phyloP scores from a whole-genome alignment of 352 stramenopile genomes.

The Aphanomyces cochlioides region DNA sequence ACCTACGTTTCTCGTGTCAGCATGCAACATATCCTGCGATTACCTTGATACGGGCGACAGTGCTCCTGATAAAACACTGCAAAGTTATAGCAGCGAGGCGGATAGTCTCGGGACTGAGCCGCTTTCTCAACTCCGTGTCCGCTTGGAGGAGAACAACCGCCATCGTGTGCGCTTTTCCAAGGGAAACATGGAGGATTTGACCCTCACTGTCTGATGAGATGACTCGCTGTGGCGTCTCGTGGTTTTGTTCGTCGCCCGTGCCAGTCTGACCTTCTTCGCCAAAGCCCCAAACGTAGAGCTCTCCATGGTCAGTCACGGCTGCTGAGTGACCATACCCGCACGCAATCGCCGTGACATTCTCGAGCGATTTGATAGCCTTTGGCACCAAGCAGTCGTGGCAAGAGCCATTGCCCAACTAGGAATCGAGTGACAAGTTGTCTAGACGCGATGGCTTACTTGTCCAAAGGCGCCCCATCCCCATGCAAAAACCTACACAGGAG shows the following conservation, averaged over 20 bases:
- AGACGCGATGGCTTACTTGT: neutral
- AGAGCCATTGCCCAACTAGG: constrained; percentile 3
- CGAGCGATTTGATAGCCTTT: constrained; percentile 16
- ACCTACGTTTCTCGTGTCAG: too few relatives aligned
- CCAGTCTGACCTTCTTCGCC: constrained; percentile 24
- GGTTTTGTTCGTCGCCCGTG: constrained; percentile 19
- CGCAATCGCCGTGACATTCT: neutral
- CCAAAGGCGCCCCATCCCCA: constrained; percentile 24
- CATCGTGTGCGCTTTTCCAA: constrained; percentile 24
- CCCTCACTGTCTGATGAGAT: neutral
- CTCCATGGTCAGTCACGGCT: neutral
- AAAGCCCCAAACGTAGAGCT: constrained; percentile 19
- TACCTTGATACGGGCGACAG: neutral
- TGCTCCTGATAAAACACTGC: constrained; percentile 2
- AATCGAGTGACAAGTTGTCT: too few relatives aligned
- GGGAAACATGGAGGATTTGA: constrained; percentile 6
- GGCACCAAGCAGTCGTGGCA: constrained; percentile 6
- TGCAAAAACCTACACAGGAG: constrained; percentile 12
- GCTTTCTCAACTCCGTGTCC: neutral
- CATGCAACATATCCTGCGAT: too few relatives aligned
- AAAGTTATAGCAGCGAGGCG: constrained; percentile 1
- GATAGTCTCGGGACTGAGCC: constrained; percentile 13
- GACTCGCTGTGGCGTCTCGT: constrained; percentile 12
- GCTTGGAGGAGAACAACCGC: neutral
- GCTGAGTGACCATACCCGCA: constrained; percentile 19